These are phyloP conservation scores for Gnetum montanum DNA, from an alignment of 75 land plant genomes.

Conservation along the genomic window DNA sequence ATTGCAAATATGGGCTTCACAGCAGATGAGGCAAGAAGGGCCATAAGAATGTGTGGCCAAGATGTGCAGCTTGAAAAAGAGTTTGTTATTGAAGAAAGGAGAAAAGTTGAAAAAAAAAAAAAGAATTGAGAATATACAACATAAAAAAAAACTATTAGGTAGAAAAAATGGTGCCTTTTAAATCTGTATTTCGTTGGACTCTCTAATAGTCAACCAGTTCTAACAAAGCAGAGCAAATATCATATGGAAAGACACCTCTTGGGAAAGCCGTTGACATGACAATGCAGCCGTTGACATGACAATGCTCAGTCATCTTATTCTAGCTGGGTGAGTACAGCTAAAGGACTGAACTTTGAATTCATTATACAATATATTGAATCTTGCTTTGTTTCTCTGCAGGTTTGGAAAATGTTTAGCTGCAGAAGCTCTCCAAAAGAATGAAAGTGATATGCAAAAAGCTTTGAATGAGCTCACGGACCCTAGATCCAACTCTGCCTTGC, in stretches of 20 bases:
- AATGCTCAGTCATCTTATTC: constrained; percentile 46
- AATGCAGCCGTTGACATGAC: no score
- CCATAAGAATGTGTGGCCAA: constrained; percentile 71
- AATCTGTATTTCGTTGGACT: neutral
- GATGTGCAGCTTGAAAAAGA: constrained; percentile 66
- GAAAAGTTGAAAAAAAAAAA: constrained; percentile 20
- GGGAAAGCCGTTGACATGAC: constrained; percentile 69
- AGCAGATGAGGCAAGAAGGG: constrained; percentile 54
- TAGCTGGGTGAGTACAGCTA: constrained; percentile 60
- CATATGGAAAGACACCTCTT: constrained; percentile 59
- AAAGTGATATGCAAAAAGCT: constrained; percentile 66
- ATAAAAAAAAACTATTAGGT: constrained; percentile 50
- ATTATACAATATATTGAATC: neutral
- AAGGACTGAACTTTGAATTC: neutral
- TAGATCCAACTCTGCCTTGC: constrained; percentile 45
- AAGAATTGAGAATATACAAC: constrained; percentile 55
- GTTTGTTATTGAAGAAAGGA: constrained; percentile 66
- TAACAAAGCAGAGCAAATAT: constrained; percentile 83
- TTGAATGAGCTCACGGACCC: constrained; percentile 79
- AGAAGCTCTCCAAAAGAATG: constrained; percentile 83
- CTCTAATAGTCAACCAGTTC: neutral
- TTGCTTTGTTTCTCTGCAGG: constrained; percentile 21
- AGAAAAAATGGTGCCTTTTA: no score
- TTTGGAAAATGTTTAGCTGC: constrained; percentile 69
- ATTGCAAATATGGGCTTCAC: constrained; percentile 83